These are phyloP conservation scores for Sphagnurus paluster DNA, from an alignment of 1,284 basidiomycete species.

Conservation along the genomic window DNA sequence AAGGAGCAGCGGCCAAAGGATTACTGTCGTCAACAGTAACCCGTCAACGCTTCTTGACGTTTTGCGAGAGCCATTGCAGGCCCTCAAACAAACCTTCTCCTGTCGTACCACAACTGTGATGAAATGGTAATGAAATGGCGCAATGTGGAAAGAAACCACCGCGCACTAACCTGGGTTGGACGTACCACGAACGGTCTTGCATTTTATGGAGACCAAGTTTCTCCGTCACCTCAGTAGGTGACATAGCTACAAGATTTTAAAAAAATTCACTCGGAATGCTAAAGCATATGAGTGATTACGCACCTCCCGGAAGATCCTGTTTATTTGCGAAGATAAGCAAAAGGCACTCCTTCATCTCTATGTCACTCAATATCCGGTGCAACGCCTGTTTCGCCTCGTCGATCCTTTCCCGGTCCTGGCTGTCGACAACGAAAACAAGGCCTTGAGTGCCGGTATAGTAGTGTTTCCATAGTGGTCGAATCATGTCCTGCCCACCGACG, in stretches of 20 bases:
- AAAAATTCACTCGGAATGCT: too few relatives aligned
- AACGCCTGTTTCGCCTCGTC: slow-evolving; percentile 97
- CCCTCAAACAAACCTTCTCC: slow-evolving; percentile 96
- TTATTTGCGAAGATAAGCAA: slow-evolving; percentile 99
- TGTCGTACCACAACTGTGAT: slow-evolving; percentile 86
- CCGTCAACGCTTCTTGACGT: slow-evolving; percentile 92
- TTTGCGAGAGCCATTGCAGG: slow-evolving; percentile 94
- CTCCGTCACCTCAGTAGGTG: slow-evolving; percentile 97
- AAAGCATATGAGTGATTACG: slow-evolving; percentile 23
- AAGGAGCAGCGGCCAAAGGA: slow-evolving; percentile 15
- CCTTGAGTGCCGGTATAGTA: slow-evolving; percentile 99
- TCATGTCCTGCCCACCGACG: slow-evolving; percentile 99
- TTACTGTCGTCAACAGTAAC: too few relatives aligned
- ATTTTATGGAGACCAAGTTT: slow-evolving; percentile 94
- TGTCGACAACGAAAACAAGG: slow-evolving; percentile 94
- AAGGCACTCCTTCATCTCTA: slow-evolving; percentile 98
- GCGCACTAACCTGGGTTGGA: slow-evolving; percentile 84
- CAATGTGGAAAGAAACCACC: background rate
- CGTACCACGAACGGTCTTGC: slow-evolving; percentile 98
- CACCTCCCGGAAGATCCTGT: slow-evolving; percentile 97
- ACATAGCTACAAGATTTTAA: slow-evolving; percentile 96
- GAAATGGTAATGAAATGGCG: background rate
- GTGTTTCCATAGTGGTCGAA: slow-evolving; percentile 97
- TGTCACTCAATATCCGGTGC: slow-evolving; percentile 94
- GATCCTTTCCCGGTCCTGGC: slow-evolving; percentile 90